Conservation (phyloP, 345 rosid species). For the Syzygium aqueum region DNA sequence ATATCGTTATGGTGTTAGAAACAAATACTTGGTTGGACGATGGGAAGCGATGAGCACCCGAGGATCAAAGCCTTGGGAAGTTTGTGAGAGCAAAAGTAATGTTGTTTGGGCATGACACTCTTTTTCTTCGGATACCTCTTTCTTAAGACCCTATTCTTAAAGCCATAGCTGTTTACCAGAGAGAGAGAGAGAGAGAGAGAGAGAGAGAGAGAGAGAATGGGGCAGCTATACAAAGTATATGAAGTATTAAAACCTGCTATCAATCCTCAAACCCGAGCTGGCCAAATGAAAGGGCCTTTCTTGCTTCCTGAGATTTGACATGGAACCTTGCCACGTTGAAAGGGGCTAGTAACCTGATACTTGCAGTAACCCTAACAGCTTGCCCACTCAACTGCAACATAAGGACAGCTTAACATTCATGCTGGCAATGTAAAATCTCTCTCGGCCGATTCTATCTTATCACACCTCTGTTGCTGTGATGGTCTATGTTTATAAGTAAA, state of each 20-base stretch:
- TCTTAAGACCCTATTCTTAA: background rate
- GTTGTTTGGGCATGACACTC: background rate
- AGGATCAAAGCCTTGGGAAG: background rate
- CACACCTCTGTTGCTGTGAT: background rate
- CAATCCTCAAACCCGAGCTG: background rate
- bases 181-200: background rate
- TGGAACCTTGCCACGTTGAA: background rate
- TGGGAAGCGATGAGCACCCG: background rate
- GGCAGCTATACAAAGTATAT: background rate
- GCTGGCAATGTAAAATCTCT: background rate
- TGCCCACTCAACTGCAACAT: background rate
- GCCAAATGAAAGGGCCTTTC: background rate
- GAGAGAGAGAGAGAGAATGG: background rate
- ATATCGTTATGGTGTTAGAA: background rate
- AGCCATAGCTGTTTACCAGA: background rate
- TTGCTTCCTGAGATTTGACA: conserved; percentile 2
- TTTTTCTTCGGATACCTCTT: no score
- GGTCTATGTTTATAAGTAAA: background rate
- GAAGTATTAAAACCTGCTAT: background rate
- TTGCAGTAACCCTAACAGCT: background rate
- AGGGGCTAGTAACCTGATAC: background rate
- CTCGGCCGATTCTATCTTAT: background rate
- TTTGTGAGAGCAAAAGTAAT: background rate
- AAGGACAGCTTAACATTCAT: background rate
- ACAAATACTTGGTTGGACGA: background rate